phyloP scores from a whole-genome alignment of 495 filamentous ascomycete genomes.

The Terfezia boudieri region DNA sequence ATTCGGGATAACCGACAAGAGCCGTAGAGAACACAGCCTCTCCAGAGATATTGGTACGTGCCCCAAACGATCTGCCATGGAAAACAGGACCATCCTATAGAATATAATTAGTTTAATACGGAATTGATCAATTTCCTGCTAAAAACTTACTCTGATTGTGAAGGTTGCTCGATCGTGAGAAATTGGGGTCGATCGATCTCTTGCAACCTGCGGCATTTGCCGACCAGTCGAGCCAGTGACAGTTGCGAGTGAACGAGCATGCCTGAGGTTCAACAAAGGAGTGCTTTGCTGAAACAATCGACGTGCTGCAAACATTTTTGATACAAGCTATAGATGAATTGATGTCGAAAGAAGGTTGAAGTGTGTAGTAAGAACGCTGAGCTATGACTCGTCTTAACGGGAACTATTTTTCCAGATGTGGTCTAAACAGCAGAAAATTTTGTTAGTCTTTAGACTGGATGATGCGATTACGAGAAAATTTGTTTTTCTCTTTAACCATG shows the following conservation, averaged over 20 bases:
- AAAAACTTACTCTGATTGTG: conserved; percentile 53
- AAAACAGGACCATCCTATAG: conserved; percentile 58
- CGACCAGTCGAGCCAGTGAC: conserved; percentile 46
- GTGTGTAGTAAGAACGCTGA: no score
- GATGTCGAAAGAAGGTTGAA: no score
- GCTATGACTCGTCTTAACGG: conserved; percentile 30
- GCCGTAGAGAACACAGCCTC: conserved; percentile 66
- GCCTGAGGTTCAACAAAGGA: conserved; percentile 19
- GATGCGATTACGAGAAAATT: no score
- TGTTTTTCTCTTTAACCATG: no score
- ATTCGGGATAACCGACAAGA: conserved; percentile 81
- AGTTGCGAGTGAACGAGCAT: conserved; percentile 44
- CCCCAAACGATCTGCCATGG: conserved; percentile 87
- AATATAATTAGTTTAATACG: not conserved
- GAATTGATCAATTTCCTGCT: not conserved
- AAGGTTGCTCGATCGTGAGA: conserved; percentile 68
- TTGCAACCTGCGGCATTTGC: conserved; percentile 24
- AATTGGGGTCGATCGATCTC: conserved; percentile 30
- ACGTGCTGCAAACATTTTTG: conserved; percentile 25
- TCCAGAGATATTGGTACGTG: conserved; percentile 72
- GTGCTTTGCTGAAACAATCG: conserved; percentile 24
- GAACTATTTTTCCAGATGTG: conserved; percentile 93
- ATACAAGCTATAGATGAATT: conserved; percentile 19
- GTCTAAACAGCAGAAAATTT: conserved; percentile 31
- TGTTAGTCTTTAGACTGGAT: conserved; percentile 24